A percentile compares a stretch with the other conserved stretches of the same genome.
Evolutionary conservation across 2,329 filamentous ascomycete species (phyloP).

Genomic region (Sarocladium brachiariae): DNA sequence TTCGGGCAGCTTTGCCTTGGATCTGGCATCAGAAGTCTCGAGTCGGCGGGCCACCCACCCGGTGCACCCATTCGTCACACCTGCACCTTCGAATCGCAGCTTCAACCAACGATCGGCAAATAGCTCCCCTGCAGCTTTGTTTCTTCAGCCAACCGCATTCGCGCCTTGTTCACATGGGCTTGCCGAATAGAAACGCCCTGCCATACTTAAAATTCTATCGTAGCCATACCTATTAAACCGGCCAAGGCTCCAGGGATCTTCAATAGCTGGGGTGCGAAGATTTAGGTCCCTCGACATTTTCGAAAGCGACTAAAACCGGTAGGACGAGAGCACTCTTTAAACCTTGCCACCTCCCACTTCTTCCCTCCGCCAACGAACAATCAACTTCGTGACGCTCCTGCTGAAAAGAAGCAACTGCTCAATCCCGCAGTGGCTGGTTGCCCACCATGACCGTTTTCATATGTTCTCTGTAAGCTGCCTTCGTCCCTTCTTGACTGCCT

Average conservation of each 20-base stretch:
- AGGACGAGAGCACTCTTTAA: too few species aligned
- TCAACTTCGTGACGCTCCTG: background rate
- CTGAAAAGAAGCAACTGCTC: background rate
- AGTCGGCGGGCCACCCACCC: too few species aligned
- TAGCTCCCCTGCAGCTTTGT: constrained; percentile 2
- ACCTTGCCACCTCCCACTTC: background rate
- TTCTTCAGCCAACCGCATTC: constrained; percentile 2
- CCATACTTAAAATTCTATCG: background rate
- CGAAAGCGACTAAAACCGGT: too few species aligned
- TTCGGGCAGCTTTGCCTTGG: constrained; percentile 1
- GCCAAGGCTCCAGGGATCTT: background rate
- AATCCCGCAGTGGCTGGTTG: background rate
- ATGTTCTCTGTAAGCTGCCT: constrained; percentile 34
- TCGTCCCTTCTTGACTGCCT: too few species aligned
- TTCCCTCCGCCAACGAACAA: background rate
- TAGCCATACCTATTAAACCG: too few species aligned
- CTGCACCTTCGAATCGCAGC: background rate
- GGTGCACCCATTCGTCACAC: background rate
- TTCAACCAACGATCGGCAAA: constrained; percentile 5
- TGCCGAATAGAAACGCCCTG: constrained; percentile 17
- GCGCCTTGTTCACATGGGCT: constrained; percentile 18
- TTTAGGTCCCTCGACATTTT: background rate
- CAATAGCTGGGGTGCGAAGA: background rate
- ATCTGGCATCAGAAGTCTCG: too few species aligned
- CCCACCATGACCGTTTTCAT: constrained; percentile 34